Evolutionary conservation across 192 early-diverging fungal species (phyloP).

Genomic region (Geosiphon pyriformis): DNA sequence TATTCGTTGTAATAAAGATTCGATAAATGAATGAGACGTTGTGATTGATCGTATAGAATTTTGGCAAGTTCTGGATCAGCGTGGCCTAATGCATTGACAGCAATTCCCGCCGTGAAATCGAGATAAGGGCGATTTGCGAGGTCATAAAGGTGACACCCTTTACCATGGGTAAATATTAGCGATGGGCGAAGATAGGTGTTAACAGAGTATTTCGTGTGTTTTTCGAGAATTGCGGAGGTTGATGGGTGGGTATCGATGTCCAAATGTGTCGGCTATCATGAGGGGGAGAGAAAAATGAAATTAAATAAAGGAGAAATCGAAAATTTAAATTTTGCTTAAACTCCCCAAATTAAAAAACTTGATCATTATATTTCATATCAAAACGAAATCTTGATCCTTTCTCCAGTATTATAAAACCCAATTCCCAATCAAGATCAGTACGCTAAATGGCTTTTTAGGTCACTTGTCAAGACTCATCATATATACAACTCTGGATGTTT

Average conservation of each 20-base stretch:
- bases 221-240: slow-evolving; percentile 39
- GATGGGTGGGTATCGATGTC: slow-evolving; percentile 40
- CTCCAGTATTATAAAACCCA: too few species aligned
- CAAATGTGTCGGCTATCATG: slow-evolving; percentile 43
- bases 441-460: too few species aligned
- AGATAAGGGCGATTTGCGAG: slow-evolving; percentile 69
- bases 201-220: slow-evolving; percentile 56
- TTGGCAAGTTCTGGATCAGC: slow-evolving; percentile 67
- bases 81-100: slow-evolving; percentile 92
- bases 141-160: slow-evolving; percentile 80
- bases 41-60: slow-evolving; percentile 75
- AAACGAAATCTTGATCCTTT: too few species aligned
- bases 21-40: slow-evolving; percentile 76
- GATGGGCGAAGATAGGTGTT: slow-evolving; percentile 66
- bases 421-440: too few species aligned
- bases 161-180: slow-evolving; percentile 75
- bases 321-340: too few species aligned
- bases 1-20: slow-evolving; percentile 93
- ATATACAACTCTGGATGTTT: too few species aligned
- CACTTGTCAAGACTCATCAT: too few species aligned
- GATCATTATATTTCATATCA: too few species aligned
- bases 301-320: too few species aligned
- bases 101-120: slow-evolving; percentile 93
- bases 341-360: too few species aligned
- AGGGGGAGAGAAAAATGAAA: not conserved